phyloP scores from a whole-genome alignment of 805 yeast species.

The Cyberlindnera japonica region DNA sequence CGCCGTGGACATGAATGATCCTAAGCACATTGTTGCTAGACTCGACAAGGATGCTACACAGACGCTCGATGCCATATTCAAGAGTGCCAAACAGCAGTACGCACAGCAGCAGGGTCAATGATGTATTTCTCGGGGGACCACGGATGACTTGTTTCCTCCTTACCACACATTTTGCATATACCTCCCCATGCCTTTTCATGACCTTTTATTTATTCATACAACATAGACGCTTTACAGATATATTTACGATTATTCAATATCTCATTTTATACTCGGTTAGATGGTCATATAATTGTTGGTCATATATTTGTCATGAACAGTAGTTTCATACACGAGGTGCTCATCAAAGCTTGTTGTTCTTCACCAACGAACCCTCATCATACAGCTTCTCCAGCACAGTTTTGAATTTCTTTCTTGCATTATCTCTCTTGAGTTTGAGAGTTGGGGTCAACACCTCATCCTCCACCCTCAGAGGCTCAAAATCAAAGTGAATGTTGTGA shows the following conservation, averaged over 20 bases:
- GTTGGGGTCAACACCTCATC: constrained; percentile 70
- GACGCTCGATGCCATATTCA: constrained; percentile 42
- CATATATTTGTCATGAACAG: too few relatives aligned
- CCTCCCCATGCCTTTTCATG: too few relatives aligned
- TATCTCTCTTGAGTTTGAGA: constrained; percentile 49
- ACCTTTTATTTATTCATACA: too few relatives aligned
- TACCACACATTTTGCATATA: too few relatives aligned
- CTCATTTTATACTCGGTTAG: too few relatives aligned
- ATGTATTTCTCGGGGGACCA: too few relatives aligned
- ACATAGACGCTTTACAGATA: too few relatives aligned
- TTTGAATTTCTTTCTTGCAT: constrained; percentile 43
- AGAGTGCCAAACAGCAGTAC: constrained; percentile 39
- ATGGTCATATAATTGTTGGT: too few relatives aligned
- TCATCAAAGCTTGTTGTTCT: constrained; percentile 22
- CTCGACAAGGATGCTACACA: constrained; percentile 36
- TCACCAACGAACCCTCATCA: constrained; percentile 43
- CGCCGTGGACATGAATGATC: constrained; percentile 44
- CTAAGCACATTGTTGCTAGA: constrained; percentile 41
- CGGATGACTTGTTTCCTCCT: too few relatives aligned
- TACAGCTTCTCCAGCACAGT: constrained; percentile 42
- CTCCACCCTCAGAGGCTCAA: constrained; percentile 59
- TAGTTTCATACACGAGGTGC: too few relatives aligned
- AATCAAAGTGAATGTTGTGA: constrained; percentile 48
- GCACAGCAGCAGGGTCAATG: constrained; percentile 8
- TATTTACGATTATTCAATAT: too few relatives aligned